Conservation (phyloP, 2,329 filamentous ascomycete species). For the Xylariales sp. region DNA sequence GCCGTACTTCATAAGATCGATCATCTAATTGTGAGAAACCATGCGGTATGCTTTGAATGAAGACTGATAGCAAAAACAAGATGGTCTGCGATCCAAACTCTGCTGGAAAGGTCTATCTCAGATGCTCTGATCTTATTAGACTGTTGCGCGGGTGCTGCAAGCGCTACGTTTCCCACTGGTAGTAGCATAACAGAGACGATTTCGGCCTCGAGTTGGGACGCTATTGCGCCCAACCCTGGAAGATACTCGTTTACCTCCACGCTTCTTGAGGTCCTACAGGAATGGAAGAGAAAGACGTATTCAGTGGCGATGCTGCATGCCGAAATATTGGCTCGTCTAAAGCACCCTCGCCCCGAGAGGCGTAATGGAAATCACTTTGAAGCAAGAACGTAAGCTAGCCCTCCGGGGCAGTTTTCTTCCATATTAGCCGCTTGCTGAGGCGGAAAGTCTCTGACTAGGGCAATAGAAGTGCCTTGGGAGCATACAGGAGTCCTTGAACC, state of each 20-base stretch:
- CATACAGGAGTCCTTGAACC: too few relatives aligned
- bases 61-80: conserved; percentile 44
- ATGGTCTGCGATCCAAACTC: conserved; percentile 71
- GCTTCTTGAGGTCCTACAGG: conserved; percentile 68
- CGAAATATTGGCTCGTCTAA: conserved; percentile 68
- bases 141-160: conserved; percentile 70
- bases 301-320: conserved; percentile 72
- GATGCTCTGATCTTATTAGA: conserved; percentile 69
- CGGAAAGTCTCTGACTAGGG: too few relatives aligned
- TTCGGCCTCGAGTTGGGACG: conserved; percentile 71
- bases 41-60: neutral
- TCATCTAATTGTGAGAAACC: conserved; percentile 29
- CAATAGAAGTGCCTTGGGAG: too few relatives aligned
- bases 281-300: conserved; percentile 66
- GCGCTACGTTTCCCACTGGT: conserved; percentile 68
- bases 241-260: conserved; percentile 70
- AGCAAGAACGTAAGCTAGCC: conserved; percentile 56
- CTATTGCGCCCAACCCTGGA: conserved; percentile 69
- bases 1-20: conserved; percentile 21
- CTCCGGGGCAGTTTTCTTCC: too few relatives aligned
- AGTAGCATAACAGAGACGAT: conserved; percentile 71
- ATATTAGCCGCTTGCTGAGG: too few relatives aligned
- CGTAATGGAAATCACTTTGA: conserved; percentile 69
- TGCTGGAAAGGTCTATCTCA: conserved; percentile 67
- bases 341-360: conserved; percentile 68